Base-by-base conservation (phyloP, 805 yeast species). In the Cyberlindnera japonica region DNA sequence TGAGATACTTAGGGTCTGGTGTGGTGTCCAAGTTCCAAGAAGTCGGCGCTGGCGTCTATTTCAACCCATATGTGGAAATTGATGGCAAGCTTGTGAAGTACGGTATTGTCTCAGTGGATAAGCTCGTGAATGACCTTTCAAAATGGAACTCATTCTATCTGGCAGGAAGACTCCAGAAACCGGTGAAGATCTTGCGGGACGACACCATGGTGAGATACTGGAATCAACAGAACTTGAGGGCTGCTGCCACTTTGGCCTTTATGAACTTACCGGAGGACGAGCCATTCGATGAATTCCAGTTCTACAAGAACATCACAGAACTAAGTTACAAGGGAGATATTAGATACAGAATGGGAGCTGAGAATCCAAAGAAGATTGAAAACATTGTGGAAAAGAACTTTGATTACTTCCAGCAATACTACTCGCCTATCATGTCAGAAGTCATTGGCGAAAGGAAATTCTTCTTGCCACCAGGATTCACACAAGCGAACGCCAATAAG, bases 131-230 rank as follows among this genome's bases (percentile, higher is more conserved):
- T 26, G 99, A 93, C 63, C 65, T 93, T 20, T 68, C 76, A n/a
- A 77, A 82, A 40, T 93, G 99, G 99, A 69, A 78, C 21, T 75
- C 89, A 0, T 73, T 93, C 53, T 93, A 93, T 54, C 57, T 93
- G 15, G 95, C 96, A 2, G 99, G 99, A 2, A 70, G 99, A 47
- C 67, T 93, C 43, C 99, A 93, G 53, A 93, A 93, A 55, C 99
- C 99, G 0, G 95, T 91, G 5, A 82, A 84, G 45, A 72, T 85
- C 24, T 59, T 86, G 28, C 73, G 78, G 47, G 85, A 80, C 52
- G 80, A 81, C 43, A 71, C 81, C 2, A 69, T 75, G 53, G 71
- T 85, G 7, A 69, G 76, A 40, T 75, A 81, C 41, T 68, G 83
- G 54, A 84, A 86, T 54, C 90, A 86, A 54, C 75, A 72, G 47